Evolutionary conservation across 768 basidiomycete genomes (phyloP).

Genomic region (Tylopilus sp.): DNA sequence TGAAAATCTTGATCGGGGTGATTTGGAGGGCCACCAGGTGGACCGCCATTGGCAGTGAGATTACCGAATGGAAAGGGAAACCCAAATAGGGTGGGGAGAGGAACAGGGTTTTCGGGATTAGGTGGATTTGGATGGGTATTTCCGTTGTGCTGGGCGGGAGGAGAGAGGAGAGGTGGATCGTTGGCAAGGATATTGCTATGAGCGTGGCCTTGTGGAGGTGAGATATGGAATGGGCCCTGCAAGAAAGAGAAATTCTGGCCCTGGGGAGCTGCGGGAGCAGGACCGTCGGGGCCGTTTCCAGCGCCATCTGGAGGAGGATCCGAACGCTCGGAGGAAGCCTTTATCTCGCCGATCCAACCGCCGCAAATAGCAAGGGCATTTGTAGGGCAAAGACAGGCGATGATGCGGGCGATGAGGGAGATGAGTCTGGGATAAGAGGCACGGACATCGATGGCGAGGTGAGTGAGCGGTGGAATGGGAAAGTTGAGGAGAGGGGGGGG

Average conservation of each 20-base stretch:
- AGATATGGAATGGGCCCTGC: conserved; percentile 3
- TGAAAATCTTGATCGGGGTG: conserved; percentile 7
- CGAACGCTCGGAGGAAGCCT: conserved; percentile 15
- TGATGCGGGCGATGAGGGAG: conserved; percentile 15
- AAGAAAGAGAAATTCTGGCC: conserved; percentile 8
- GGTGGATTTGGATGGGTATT: conserved; percentile 1
- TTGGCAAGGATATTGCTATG: conserved; percentile 2
- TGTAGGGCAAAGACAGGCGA: conserved; percentile 27
- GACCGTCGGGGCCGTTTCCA: not conserved
- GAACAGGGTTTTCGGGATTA: conserved; percentile 3
- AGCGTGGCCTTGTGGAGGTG: conserved; percentile 1
- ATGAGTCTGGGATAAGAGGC: conserved; percentile 22
- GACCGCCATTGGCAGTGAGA: not conserved
- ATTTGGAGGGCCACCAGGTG: conserved; percentile 3
- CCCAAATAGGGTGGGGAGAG: conserved; percentile 1
- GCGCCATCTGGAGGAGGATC: not conserved
- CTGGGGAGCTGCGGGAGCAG: not conserved
- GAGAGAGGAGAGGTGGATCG: conserved; percentile 17
- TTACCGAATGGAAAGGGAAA: conserved; percentile 10
- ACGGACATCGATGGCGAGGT: conserved; percentile 54
- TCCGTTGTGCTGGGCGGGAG: not conserved
- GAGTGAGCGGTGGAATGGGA: conserved; percentile 39
- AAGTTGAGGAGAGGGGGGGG: conserved; percentile 6
- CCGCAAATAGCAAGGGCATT: conserved; percentile 29
- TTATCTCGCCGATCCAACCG: conserved; percentile 35